Evolutionary conservation across 2,329 filamentous ascomycete species (phyloP).

Genomic region (Cladophialophora psammophila): DNA sequence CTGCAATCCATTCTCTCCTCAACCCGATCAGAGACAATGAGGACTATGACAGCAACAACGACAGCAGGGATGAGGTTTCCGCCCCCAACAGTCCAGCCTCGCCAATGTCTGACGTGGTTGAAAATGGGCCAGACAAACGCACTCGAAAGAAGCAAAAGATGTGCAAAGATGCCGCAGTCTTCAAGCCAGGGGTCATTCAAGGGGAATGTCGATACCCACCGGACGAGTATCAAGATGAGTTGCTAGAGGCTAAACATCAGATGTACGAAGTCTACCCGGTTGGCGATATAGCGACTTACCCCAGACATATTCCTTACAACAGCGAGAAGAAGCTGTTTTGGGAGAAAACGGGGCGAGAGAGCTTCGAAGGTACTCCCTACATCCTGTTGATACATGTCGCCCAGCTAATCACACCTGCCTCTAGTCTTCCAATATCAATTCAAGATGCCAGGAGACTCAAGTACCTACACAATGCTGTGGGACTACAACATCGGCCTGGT

Average conservation of each 20-base stretch:
- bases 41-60: slow-evolving; percentile 29
- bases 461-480: slow-evolving; percentile 85
- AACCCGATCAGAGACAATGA: slow-evolving; percentile 35
- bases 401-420: slow-evolving; percentile 21
- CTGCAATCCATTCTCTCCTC: slow-evolving; percentile 37
- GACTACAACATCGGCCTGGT: slow-evolving; percentile 96
- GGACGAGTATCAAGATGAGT: slow-evolving; percentile 70
- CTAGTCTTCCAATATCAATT: slow-evolving; percentile 87
- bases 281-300: slow-evolving; percentile 66
- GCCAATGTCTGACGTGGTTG: slow-evolving; percentile 16
- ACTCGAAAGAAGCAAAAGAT: slow-evolving; percentile 61
- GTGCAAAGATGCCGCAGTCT: slow-evolving; percentile 69
- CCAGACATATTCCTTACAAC: slow-evolving; percentile 87
- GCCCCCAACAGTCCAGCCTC: slow-evolving; percentile 26
- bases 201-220: slow-evolving; percentile 77
- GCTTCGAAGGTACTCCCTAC: slow-evolving; percentile 78
- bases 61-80: slow-evolving; percentile 32
- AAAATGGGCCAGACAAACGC: slow-evolving; percentile 29
- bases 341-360: slow-evolving; percentile 83
- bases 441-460: slow-evolving; percentile 70
- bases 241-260: slow-evolving; percentile 64
- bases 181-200: slow-evolving; percentile 67
- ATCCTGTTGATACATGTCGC: slow-evolving; percentile 11
- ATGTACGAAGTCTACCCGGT: slow-evolving; percentile 71
- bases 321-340: slow-evolving; percentile 91